Conservation (phyloP, 805 yeast species). For the Teunomyces gatunensis region DNA sequence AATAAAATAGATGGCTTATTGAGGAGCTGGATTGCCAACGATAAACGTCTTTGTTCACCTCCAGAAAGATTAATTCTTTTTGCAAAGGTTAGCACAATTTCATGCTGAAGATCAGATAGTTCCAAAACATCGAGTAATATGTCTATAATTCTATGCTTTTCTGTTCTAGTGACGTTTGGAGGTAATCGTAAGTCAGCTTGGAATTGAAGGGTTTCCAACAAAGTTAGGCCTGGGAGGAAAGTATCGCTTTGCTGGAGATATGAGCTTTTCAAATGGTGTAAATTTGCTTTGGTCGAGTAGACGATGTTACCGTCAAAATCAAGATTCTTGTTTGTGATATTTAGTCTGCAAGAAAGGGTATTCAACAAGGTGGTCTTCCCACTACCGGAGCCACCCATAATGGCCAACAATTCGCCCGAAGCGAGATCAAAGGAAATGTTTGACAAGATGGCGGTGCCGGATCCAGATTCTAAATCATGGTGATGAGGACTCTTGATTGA, state of each 20-base stretch:
- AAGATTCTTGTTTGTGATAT: conserved; percentile 12
- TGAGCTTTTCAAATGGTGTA: conserved; percentile 20
- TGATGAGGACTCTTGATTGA: conserved; percentile 3
- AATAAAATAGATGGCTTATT: conserved; percentile 22
- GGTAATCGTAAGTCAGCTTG: conserved; percentile 26
- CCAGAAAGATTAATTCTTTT: conserved; percentile 20
- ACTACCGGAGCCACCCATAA: conserved; percentile 29
- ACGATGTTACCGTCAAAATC: conserved; percentile 18
- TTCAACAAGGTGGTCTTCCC: conserved; percentile 27
- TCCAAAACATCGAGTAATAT: conserved; percentile 19
- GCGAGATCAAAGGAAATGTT: conserved; percentile 19
- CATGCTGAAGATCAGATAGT: conserved; percentile 15
- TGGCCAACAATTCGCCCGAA: conserved; percentile 21
- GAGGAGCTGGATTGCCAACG: conserved; percentile 25
- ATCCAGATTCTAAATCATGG: neutral
- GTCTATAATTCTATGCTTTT: conserved; percentile 13
- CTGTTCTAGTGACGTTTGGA: conserved; percentile 9
- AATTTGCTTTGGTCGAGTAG: conserved; percentile 12
- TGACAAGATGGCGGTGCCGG: conserved; percentile 13
- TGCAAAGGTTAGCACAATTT: conserved; percentile 18
- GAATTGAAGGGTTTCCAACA: conserved; percentile 19
- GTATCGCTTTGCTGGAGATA: conserved; percentile 22
- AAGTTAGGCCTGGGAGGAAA: conserved; percentile 24
- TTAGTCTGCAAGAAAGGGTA: conserved; percentile 21
- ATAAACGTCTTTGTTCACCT: conserved; percentile 25